Percentiles rank a stretch among this genome's conserved stretches.
Evolutionary conservation across 371 early-diverging fungal species (phyloP).

Genomic region (Mortierella sp.): DNA sequence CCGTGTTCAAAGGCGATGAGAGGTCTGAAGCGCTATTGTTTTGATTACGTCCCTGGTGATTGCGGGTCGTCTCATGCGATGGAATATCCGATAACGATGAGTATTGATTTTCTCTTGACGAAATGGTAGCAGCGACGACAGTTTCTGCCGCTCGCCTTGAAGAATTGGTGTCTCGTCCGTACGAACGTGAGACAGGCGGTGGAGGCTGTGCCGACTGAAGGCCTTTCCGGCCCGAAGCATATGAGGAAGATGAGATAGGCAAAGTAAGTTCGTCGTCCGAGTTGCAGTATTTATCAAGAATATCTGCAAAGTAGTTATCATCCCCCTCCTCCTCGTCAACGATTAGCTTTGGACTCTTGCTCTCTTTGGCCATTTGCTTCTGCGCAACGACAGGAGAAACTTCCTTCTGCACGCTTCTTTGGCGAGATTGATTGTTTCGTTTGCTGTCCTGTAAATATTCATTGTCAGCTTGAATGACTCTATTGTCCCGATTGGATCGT

Average conservation of each 20-base stretch:
- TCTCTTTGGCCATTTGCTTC: background rate
- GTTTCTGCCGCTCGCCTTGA: conserved; percentile 11
- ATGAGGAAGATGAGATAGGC: conserved; percentile 7
- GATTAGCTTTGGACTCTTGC: background rate
- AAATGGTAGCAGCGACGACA: background rate
- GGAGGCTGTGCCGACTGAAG: conserved; percentile 21
- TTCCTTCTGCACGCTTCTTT: conserved; percentile 10
- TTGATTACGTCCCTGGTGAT: background rate
- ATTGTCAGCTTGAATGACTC: conserved; percentile 34
- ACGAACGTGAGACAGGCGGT: conserved; percentile 18
- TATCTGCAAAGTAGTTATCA: conserved; percentile 38
- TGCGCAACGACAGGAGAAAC: background rate
- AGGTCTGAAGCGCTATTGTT: conserved; percentile 14
- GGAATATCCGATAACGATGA: background rate
- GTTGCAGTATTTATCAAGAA: conserved; percentile 42
- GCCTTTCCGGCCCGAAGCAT: conserved; percentile 13
- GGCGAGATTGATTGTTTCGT: conserved; percentile 13
- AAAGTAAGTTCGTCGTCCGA: conserved; percentile 26
- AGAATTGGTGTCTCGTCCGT: background rate
- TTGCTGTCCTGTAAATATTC: conserved; percentile 19
- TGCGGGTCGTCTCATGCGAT: background rate
- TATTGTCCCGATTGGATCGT: conserved; percentile 32
- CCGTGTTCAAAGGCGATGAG: conserved; percentile 22
- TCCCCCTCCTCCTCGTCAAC: conserved; percentile 18
- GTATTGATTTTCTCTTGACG: background rate